A percentile compares a stretch with the other conserved stretches of the same genome.
phyloP scores from a whole-genome alignment of 2,329 filamentous ascomycete genomes.

The Cercospora berteroae region DNA sequence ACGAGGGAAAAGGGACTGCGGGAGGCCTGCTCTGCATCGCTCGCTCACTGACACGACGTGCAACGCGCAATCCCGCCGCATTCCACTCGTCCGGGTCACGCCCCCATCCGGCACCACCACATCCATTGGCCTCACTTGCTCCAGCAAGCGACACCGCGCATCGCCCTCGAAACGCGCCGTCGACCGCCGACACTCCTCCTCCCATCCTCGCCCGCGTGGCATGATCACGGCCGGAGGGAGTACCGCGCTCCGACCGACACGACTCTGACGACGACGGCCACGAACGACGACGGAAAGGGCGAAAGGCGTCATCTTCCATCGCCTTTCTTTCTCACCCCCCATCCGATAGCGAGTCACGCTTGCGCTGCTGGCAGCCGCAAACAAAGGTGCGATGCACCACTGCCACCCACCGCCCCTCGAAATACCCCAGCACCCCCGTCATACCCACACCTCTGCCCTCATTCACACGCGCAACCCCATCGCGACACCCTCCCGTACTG shows the following conservation, averaged over 20 bases:
- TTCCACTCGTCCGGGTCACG: not conserved
- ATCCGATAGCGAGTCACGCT: slow-evolving; percentile 20
- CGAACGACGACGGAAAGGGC: not conserved
- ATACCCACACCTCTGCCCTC: not conserved
- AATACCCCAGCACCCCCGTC: slow-evolving; percentile 11
- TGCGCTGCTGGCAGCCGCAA: slow-evolving; percentile 28
- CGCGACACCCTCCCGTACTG: slow-evolving; percentile 29
- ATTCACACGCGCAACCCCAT: not conserved
- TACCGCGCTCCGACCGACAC: slow-evolving; percentile 5
- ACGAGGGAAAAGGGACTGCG: not conserved
- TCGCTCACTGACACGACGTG: not conserved
- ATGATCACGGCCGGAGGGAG: slow-evolving; percentile 14
- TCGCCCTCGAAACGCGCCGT: slow-evolving; percentile 1
- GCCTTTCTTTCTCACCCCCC: slow-evolving; percentile 7
- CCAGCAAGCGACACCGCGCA: slow-evolving; percentile 12
- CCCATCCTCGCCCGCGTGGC: slow-evolving; percentile 4
- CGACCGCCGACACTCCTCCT: not conserved
- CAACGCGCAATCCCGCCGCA: not conserved
- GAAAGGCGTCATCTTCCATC: not conserved
- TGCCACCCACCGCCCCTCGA: slow-evolving; percentile 6
- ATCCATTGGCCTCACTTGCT: slow-evolving; percentile 12
- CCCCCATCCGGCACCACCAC: not conserved
- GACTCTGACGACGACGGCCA: not conserved
- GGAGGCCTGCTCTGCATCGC: not conserved
- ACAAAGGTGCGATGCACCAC: slow-evolving; percentile 22